Evolutionary conservation across 2,329 filamentous ascomycete genomes (phyloP), one percentile per base, ranked within the genome.

Genomic region (Diaporthe sp.): DNA sequence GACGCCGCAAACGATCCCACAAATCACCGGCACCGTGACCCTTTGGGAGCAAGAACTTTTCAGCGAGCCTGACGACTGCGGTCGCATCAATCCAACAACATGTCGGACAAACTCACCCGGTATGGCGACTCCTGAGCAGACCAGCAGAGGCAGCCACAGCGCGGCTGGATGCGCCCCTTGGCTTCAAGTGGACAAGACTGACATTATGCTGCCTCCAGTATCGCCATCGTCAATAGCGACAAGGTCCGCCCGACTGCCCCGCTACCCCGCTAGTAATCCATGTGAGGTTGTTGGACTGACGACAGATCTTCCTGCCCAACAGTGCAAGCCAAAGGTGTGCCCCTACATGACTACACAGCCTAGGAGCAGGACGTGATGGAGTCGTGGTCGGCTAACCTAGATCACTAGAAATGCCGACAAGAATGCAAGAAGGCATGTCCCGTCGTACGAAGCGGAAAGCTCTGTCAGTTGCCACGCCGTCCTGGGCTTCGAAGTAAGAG

Each of bases 351-450:
- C 37, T 65, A 55, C 22, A 71, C 12, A 2, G 10, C 19, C 39
- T 5, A 10, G 4, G 15, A 1, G 7, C 7, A 4, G 6, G 39
- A 3, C 6, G 17, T 39, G 15, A 42, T 37, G 31, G 34, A 13
- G 15, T 25, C 17, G 34, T 55, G 68, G 46, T 44, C 75, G 42
- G 57, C 71, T 55, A 75, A 76, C 79, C 34, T 74, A 67, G 46
- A 28, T 67, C 25, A 70, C 39, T 72, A 96, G 94, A 98, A 98
- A 95, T 98, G 97, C 86, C 93, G 96, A 80, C 96, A 98, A 88
- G 97, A 99, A 87, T 99, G 97, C 91, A 98, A 98, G 86, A 98
- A 98, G 86, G 96, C 96, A 42, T 99, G 97, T 85, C 95, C 97
- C 42, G 97, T 99, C 78, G 97, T 99, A 80, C 94, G 96, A 82